These are phyloP conservation scores for Fusarium guadeloupense DNA, from an alignment of 2,329 filamentous ascomycete genomes.

Conservation along the genomic window DNA sequence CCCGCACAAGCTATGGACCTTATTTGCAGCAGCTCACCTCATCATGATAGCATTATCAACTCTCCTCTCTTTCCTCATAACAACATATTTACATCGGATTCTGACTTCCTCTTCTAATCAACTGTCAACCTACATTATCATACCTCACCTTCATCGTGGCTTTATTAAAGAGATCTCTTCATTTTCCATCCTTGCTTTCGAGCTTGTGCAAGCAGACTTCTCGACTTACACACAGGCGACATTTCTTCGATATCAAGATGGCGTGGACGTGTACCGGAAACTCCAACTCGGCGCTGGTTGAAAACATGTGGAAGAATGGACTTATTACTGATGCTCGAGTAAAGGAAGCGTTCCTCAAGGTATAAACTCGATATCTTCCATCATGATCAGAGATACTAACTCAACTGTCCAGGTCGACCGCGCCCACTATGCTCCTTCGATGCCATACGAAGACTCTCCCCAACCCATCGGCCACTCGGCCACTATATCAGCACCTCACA, in stretches of 20 bases:
- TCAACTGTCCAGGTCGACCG: conserved; percentile 75
- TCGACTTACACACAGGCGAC: conserved; percentile 15
- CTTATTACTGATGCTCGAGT: conserved; percentile 79
- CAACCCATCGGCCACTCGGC: conserved; percentile 64
- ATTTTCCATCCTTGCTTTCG: background rate
- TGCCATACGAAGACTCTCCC: conserved; percentile 72
- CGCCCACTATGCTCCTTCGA: conserved; percentile 78
- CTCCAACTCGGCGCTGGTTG: conserved; percentile 78
- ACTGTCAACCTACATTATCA: background rate
- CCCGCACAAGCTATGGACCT: conserved; percentile 38
- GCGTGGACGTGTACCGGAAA: conserved; percentile 87
- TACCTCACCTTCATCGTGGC: conserved; percentile 21
- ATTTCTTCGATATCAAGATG: conserved; percentile 63
- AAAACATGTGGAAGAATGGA: conserved; percentile 76
- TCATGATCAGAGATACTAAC: background rate
- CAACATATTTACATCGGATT: background rate
- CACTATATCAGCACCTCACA: conserved; percentile 69
- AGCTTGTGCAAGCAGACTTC: background rate
- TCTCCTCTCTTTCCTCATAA: background rate
- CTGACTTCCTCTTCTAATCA: too few relatives aligned
- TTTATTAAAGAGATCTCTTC: conserved; percentile 5
- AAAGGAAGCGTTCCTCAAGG: conserved; percentile 80
- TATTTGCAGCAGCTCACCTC: conserved; percentile 1
- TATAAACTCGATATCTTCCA: conserved; percentile 47
- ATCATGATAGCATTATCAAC: background rate